Base-by-base conservation (phyloP, 2,329 filamentous ascomycete species). In the Fusarium concolor region DNA sequence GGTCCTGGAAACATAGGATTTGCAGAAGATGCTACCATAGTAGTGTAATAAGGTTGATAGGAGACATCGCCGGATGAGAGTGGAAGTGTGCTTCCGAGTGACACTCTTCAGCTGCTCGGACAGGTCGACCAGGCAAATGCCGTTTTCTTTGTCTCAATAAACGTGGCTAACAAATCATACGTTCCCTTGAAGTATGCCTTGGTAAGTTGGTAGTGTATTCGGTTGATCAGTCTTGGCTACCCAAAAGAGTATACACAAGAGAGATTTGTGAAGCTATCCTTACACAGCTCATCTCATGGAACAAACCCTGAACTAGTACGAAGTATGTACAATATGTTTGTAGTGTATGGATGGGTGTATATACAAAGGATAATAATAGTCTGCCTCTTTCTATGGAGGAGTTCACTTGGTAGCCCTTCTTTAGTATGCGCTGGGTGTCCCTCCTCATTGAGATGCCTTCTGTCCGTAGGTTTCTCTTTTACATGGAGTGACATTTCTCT, bases 51-150 rank as follows among this genome's bases (percentile, higher is more conserved):
- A 26, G 24, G 49, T 14, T 18, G 29, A 37, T 37, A 14, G 9
- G 9, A 29, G 38, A 20, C 15, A 15, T 37, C n/a, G 17, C 26
- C 8, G 17, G 15, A 28, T 29, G 6, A 17, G 7, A 22, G 10
- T n/a, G 39, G 55, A 31, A 45, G 26, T 33, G 20, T 56, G 49
- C 24, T 38, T 43, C 49, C 39, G 15, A 39, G 55, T 31, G 50
- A 45, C 33, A 18, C 37, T 33, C 44, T 55, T 29, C 17, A 24
- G 42, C 26, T 6, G 20, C n/a, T 22, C 24, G 10, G 15, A 10
- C 10, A 33, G 15, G 4, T 26, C 10, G 26, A 31, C n/a, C n/a
- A 31, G 31, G 33, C 6, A 45, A 45, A 22, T 39, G 20, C 39
- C 49, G 47, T 20, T 20, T 6, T 14, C 26, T 43, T 28, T 20